These are phyloP conservation scores for Suhomyces prunicola DNA, from an alignment of 805 yeast genomes.

Conservation along the genomic window DNA sequence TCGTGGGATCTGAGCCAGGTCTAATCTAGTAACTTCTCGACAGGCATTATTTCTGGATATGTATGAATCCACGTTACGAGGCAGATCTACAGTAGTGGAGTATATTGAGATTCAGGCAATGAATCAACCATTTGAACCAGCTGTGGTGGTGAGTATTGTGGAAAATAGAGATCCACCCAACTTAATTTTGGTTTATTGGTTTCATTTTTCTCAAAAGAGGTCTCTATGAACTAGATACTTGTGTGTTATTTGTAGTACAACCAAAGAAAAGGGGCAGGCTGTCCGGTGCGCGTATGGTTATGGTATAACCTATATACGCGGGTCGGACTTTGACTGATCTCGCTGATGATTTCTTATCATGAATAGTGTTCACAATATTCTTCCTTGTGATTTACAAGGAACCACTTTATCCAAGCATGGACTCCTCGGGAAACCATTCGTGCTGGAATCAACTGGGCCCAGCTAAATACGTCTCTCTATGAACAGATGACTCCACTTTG, in stretches of 20 bases:
- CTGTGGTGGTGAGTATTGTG: background rate
- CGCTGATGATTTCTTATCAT: constrained; percentile 1
- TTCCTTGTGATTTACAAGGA: background rate
- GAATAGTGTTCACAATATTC: background rate
- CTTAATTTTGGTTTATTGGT: constrained; percentile 4
- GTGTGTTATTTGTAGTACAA: background rate
- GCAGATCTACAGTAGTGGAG: background rate
- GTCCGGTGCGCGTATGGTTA: background rate
- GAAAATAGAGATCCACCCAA: background rate
- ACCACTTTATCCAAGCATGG: background rate
- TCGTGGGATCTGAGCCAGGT: background rate
- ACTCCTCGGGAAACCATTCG: constrained; percentile 5
- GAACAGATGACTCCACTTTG: background rate
- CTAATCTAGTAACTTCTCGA: background rate
- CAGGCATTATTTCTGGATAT: background rate
- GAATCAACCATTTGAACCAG: background rate
- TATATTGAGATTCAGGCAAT: background rate
- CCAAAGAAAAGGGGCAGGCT: background rate
- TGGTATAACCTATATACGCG: background rate
- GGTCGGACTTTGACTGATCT: background rate
- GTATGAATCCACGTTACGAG: background rate
- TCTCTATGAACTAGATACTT: background rate
- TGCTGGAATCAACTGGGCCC: background rate
- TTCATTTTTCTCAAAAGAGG: constrained; percentile 2
- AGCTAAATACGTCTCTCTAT: background rate